These are phyloP conservation scores for Trichophyton schoenleinii DNA, from an alignment of 2,329 filamentous ascomycete genomes.

Conservation along the genomic window DNA sequence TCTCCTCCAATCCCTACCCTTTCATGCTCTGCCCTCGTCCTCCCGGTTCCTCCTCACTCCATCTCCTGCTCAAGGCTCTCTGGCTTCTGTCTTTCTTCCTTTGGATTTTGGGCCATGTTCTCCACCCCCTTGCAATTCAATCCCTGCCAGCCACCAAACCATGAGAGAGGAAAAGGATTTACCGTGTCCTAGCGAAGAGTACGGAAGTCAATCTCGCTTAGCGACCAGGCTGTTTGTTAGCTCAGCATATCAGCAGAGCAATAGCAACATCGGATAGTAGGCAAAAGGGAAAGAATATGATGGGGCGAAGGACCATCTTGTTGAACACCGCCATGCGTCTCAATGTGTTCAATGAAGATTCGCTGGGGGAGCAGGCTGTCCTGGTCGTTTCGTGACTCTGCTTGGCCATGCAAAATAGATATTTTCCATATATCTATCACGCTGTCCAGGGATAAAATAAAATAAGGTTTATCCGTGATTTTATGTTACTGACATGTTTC, in stretches of 20 bases:
- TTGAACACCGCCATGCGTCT: not conserved
- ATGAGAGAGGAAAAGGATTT: conserved; percentile 1
- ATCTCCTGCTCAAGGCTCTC: conserved; percentile 13
- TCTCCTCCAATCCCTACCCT: conserved; percentile 12
- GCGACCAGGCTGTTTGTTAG: not conserved
- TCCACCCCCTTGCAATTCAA: not conserved
- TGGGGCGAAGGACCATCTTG: not conserved
- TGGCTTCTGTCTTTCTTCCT: conserved; percentile 12
- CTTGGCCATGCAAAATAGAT: conserved; percentile 5
- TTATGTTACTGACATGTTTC: conserved; percentile 6
- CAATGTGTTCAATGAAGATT: conserved; percentile 5
- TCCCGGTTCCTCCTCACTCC: conserved; percentile 9
- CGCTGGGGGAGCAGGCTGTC: not conserved
- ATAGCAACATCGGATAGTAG: not conserved
- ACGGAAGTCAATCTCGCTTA: conserved; percentile 2
- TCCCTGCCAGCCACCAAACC: conserved; percentile 2
- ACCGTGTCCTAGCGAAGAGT: not conserved
- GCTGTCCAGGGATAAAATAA: not conserved
- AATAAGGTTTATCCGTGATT: conserved; percentile 2
- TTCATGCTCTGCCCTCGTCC: conserved; percentile 10
- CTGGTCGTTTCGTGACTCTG: conserved; percentile 4
- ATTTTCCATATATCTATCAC: not conserved
- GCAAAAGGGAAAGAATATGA: not conserved
- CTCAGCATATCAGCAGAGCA: not conserved
- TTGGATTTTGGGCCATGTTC: not conserved